Evolutionary conservation across 2,329 filamentous ascomycete species (phyloP).

Genomic region (Tolypocladium cylindrosporum): DNA sequence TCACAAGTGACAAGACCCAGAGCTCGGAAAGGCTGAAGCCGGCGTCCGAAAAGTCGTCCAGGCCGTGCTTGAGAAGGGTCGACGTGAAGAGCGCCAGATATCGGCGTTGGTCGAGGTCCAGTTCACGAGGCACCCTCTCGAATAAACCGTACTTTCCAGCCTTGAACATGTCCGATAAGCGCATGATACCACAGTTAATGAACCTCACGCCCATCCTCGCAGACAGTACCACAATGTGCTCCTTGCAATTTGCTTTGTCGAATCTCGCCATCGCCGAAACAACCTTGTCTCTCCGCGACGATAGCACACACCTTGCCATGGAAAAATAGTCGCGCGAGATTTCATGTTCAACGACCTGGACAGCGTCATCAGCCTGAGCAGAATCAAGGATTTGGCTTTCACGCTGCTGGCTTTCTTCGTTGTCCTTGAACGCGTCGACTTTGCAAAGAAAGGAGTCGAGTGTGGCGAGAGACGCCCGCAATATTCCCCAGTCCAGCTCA

Average conservation of each 20-base stretch:
- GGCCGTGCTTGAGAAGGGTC: slow-evolving; percentile 34
- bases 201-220: slow-evolving; percentile 36
- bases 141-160: slow-evolving; percentile 41
- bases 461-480: slow-evolving; percentile 34
- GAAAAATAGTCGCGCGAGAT: slow-evolving; percentile 36
- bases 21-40: slow-evolving; percentile 36
- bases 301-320: slow-evolving; percentile 31
- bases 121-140: slow-evolving; percentile 25
- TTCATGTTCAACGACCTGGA: slow-evolving; percentile 36
- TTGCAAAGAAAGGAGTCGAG: slow-evolving; percentile 35
- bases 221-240: slow-evolving; percentile 34
- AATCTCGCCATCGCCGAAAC: slow-evolving; percentile 6
- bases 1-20: slow-evolving; percentile 43
- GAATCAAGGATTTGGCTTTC: slow-evolving; percentile 28
- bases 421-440: slow-evolving; percentile 31
- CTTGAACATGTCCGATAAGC: slow-evolving; percentile 35
- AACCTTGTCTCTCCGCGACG: slow-evolving; percentile 6
- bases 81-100: slow-evolving; percentile 42
- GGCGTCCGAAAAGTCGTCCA: slow-evolving; percentile 36
- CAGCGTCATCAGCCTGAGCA: slow-evolving; percentile 35
- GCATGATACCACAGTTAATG: slow-evolving; percentile 32
- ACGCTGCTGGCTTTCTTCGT: slow-evolving; percentile 26
- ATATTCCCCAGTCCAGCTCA: slow-evolving; percentile 37
- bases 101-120: slow-evolving; percentile 30
- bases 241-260: slow-evolving; percentile 24